Percentiles rank a stretch among this genome's conserved stretches.
Conservation (phyloP, 140 eudicot genomes). For the Stevia rebaudiana region DNA sequence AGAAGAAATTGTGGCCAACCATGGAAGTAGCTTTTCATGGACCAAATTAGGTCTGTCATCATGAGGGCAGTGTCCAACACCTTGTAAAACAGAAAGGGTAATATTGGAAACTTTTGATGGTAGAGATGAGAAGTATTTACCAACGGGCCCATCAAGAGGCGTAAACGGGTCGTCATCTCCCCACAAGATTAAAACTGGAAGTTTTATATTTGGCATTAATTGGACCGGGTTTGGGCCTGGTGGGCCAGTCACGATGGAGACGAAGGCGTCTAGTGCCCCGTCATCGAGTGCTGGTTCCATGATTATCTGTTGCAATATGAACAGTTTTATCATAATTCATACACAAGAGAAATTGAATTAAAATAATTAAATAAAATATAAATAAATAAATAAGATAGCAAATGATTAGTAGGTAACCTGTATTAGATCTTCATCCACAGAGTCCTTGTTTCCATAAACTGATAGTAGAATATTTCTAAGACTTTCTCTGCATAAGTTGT, state of each 20-base stretch:
- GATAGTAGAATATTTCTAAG: slow-evolving; percentile 65
- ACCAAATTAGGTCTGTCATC: slow-evolving; percentile 92
- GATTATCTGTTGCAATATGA: slow-evolving; percentile 50
- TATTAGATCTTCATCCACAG: slow-evolving; percentile 79
- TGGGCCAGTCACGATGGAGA: slow-evolving; percentile 93
- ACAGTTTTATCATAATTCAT: background rate
- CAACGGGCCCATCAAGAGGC: slow-evolving; percentile 92
- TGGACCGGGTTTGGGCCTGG: slow-evolving; percentile 94
- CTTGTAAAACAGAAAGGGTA: slow-evolving; percentile 46
- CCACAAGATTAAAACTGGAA: slow-evolving; percentile 73
- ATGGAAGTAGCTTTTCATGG: slow-evolving; percentile 72
- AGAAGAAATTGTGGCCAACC: slow-evolving; percentile 58
- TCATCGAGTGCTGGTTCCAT: slow-evolving; percentile 79
- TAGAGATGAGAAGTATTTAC: slow-evolving; percentile 68
- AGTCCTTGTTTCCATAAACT: slow-evolving; percentile 74
- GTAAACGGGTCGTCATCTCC: slow-evolving; percentile 91
- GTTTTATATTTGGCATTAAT: slow-evolving; percentile 54
- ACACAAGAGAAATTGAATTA: background rate
- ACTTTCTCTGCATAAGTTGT: slow-evolving; percentile 48
- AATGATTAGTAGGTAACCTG: slow-evolving; percentile 39
- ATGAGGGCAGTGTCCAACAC: slow-evolving; percentile 98
- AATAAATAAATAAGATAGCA: background rate
- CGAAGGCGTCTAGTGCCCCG: slow-evolving; percentile 94
- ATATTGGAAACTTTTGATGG: slow-evolving; percentile 44
- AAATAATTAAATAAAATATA: background rate